Conservation (phyloP, 495 filamentous ascomycete genomes). For the Trichoderma erinaceum region DNA sequence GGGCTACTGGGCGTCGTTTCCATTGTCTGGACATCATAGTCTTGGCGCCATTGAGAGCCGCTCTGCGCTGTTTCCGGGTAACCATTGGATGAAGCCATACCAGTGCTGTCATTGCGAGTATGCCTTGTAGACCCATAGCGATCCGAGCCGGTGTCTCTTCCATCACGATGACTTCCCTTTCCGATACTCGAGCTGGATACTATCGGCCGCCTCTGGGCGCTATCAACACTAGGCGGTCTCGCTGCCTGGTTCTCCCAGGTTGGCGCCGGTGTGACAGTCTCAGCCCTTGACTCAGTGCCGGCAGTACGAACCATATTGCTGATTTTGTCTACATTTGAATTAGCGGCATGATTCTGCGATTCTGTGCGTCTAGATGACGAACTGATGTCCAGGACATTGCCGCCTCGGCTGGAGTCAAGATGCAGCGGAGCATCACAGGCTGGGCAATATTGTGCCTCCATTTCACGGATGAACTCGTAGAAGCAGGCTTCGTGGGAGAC, state of each 20-base stretch:
- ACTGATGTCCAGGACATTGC: slow-evolving; percentile 94
- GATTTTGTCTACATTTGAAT: slow-evolving; percentile 69
- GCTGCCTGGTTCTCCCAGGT: slow-evolving; percentile 44
- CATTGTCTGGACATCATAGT: slow-evolving; percentile 96
- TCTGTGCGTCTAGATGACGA: slow-evolving; percentile 30
- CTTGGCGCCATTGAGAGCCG: slow-evolving; percentile 65
- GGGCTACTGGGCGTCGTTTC: slow-evolving; percentile 78
- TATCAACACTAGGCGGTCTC: slow-evolving; percentile 45
- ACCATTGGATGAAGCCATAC: slow-evolving; percentile 55
- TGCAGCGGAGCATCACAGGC: slow-evolving; percentile 90
- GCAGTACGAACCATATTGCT: slow-evolving; percentile 90
- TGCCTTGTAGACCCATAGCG: slow-evolving; percentile 63
- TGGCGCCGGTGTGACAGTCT: slow-evolving; percentile 40
- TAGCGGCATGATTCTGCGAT: slow-evolving; percentile 4
- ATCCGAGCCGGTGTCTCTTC: slow-evolving; percentile 56
- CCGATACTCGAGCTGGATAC: slow-evolving; percentile 12
- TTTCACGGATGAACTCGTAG: slow-evolving; percentile 95
- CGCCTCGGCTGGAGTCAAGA: slow-evolving; percentile 89
- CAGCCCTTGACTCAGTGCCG: slow-evolving; percentile 53
- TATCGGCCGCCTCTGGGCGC: slow-evolving; percentile 29
- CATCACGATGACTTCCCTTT: slow-evolving; percentile 39
- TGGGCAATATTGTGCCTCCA: slow-evolving; percentile 91
- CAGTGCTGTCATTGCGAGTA: slow-evolving; percentile 64
- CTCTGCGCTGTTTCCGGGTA: slow-evolving; percentile 62
- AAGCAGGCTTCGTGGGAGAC: slow-evolving; percentile 98